Evolutionary conservation across 176 grass and related monocot species (phyloP), one percentile per base, ranked within the genome.

Genomic region (Saccharum officinarum): DNA sequence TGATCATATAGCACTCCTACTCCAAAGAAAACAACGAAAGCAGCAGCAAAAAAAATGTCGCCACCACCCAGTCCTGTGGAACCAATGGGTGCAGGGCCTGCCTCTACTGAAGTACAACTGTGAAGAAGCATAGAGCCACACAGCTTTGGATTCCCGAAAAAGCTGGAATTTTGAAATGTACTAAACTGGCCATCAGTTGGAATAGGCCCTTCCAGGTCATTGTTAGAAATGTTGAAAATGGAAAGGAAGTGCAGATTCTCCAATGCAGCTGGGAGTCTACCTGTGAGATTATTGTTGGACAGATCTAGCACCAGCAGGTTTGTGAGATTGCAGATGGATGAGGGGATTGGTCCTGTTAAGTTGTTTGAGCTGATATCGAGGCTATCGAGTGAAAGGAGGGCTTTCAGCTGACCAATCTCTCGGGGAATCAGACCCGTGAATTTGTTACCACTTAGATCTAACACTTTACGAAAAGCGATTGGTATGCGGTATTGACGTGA

Each of bases 291-390:
- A 22, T 89, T 89, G 41, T 31, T 54, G 23, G 81, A 89, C 15
- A 89, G 55, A 8, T 89, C 50, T 1, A 89, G 74, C 65, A 62
- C 52, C 82, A 37, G 17, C 66, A 89, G 3, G 45, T 89, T 89
- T 17, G 36, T 80, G 18, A 89, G 81, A 17, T 89, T 80, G 65
- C 66, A 13, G 6, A 89, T 34, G 3, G 75, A 78, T 13, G 33
- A 10, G 8, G 73, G 80, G 54, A 88, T 84, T 0, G 36, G 30
- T 15, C 86, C 64, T 1, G 60, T 36, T 31, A 89, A 63, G 5
- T 46, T 47, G 77, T 89, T 89, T 15, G 59, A 75, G 50, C 87
- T 76, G 8, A 89, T n/a, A n/a, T n/a, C n/a, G n/a, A n/a, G n/a
- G n/a, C n/a, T n/a, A 67, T 86, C 30, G 0, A 86, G 50, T 39